Base-by-base conservation (phyloP, 345 rosid species). In the Euphorbia tirucalli region DNA sequence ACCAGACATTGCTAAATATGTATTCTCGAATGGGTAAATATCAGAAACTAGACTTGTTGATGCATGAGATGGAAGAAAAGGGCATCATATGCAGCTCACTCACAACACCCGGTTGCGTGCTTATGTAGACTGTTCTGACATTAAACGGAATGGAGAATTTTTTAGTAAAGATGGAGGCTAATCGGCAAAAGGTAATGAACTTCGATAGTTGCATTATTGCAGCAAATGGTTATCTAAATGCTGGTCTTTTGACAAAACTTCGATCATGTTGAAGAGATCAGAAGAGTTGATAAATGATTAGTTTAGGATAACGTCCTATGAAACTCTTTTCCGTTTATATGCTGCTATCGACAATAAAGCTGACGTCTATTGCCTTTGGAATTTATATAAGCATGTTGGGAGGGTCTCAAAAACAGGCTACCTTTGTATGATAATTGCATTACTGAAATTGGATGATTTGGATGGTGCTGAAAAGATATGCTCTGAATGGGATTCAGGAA, bases 291-390 rank as follows among this genome's bases (percentile, higher is more conserved):
- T 81, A n/a, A 66, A 39, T 35, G 19, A 14, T 58, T 70, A 25
- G 16, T 69, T 35, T 5, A 74, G 75, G 74, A 69, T 70, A 57
- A 27, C 50, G 9, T 84, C 83, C 7, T 85, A 81, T 58, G 82
- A 81, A 14, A 68, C 71, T 60, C 83, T 88, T 58, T 73, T 89
- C 37, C 77, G 90, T 24, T 62, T 72, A 54, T 87, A 86, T 61
- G 78, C 92, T 41, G 62, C 83, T 64, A 75, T 82, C 32, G 84
- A 86, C 50, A 77, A 76, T 31, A 84, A 68, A 78, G 83, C 78
- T 25, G 89, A 83, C 41, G 86, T 88, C 11, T 80, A 78, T 73
- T 82, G 90, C 11, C 72, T 89, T 31, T 89, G 91, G 97, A 67
- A 71, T 56, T 66, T 74, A 74, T 79, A 73, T 66, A 91, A 89